Percentiles rank a stretch among this genome's conserved stretches.
Evolutionary conservation across 1,284 basidiomycete species (phyloP).

Genomic region (Singerocomus inundabilis): DNA sequence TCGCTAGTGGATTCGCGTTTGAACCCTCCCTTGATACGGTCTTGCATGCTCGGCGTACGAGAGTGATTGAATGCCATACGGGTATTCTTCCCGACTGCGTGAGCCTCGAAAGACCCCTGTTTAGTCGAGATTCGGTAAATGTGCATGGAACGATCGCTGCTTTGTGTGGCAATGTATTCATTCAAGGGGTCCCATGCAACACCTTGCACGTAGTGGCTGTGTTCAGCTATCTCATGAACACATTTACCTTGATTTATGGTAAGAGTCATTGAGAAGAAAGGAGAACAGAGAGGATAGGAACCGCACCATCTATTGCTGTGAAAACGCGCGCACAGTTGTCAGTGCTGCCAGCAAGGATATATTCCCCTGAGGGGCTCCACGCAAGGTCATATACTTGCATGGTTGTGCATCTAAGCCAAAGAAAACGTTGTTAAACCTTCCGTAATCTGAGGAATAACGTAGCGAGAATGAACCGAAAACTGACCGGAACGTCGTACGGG

Average conservation of each 20-base stretch:
- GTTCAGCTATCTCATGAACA: conserved; percentile 83
- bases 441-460: neutral
- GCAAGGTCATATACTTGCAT: conserved; percentile 98
- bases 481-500: conserved; percentile 84
- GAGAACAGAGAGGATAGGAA: conserved; percentile 4
- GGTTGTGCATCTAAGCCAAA: conserved; percentile 60
- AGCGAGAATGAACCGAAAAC: conserved; percentile 17
- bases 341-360: conserved; percentile 91
- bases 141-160: conserved; percentile 89
- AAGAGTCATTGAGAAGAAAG: conserved; percentile 7
- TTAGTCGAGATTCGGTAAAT: conserved; percentile 80
- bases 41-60: conserved; percentile 60
- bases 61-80: conserved; percentile 68
- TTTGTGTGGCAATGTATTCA: conserved; percentile 93
- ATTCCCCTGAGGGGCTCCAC: conserved; percentile 95
- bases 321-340: conserved; percentile 94
- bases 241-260: conserved; percentile 60
- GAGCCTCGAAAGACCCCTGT: conserved; percentile 79
- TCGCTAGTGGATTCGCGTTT: conserved; percentile 79
- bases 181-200: conserved; percentile 96
- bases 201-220: conserved; percentile 93
- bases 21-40: conserved; percentile 42
- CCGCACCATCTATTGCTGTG: conserved; percentile 69
- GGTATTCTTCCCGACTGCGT: conserved; percentile 80
- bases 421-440: conserved; percentile 5